Conservation (phyloP, 1,139 yeast species). For the Yamadazyma triangularis region DNA sequence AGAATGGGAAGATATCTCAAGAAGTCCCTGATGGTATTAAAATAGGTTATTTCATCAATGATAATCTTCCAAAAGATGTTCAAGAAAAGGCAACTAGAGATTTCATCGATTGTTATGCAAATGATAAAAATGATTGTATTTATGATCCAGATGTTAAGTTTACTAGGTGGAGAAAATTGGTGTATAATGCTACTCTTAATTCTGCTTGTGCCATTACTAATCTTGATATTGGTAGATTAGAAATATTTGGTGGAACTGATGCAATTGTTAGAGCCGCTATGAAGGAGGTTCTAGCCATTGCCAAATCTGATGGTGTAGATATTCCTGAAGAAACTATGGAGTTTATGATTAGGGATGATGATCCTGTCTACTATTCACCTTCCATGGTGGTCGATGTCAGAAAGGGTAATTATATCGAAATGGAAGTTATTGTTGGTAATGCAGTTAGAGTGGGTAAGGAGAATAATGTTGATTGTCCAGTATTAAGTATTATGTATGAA, state of each 20-base stretch:
- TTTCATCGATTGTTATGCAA: constrained; percentile 38
- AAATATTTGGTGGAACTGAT: constrained; percentile 46
- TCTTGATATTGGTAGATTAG: constrained; percentile 43
- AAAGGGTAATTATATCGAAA: constrained; percentile 65
- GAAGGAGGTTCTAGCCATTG: constrained; percentile 58
- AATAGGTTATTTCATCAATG: constrained; percentile 45
- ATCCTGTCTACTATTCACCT: constrained; percentile 54
- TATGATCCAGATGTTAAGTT: constrained; percentile 46
- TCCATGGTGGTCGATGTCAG: constrained; percentile 71
- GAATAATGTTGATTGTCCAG: constrained; percentile 54
- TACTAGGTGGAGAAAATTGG: constrained; percentile 67
- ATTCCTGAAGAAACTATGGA: constrained; percentile 23
- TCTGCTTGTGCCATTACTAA: constrained; percentile 51
- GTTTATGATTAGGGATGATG: constrained; percentile 58
- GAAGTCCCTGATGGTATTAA: constrained; percentile 53
- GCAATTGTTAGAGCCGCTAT: constrained; percentile 54
- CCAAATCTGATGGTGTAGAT: constrained; percentile 41
- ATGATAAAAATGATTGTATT: constrained; percentile 39
- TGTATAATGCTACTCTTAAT: constrained; percentile 66
- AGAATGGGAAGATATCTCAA: constrained; percentile 45
- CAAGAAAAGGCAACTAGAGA: constrained; percentile 14
- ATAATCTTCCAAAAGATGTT: constrained; percentile 1
- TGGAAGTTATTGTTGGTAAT: constrained; percentile 67
- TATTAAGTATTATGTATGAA: constrained; percentile 26
- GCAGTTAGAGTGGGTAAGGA: constrained; percentile 56